Evolutionary conservation across 2,329 filamentous ascomycete species (phyloP), one percentile per base, ranked within the genome.

Genomic region (Talaromyces piceae): DNA sequence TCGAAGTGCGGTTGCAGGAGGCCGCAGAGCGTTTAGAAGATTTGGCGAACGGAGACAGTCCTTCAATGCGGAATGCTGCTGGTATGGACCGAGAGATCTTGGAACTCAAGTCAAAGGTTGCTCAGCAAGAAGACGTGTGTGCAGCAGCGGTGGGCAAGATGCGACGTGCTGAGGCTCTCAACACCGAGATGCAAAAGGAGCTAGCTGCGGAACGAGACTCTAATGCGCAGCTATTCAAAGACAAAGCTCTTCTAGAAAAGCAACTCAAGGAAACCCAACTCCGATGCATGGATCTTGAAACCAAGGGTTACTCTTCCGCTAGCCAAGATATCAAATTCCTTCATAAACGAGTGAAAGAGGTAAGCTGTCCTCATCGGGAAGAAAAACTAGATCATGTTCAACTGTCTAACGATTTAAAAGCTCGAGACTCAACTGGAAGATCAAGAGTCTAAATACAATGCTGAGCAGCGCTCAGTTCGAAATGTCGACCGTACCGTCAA

Each of bases 291-390:
- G 93, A 97, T 66, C 78, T 97, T 7, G 91, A 98, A 73, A 97
- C 93, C 41, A 97, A 97, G 76, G 90, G 91, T 49, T 97, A 95
- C 72, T 93, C 91, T 18, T 94, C 86, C 58, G 88, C 88, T 22
- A 95, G 91, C 67, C 89, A 95, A 62, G 91, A 97, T 70, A 88
- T 97, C 59, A 87, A 93, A 63, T 97, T 96, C 74, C 72, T 97
- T 62, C 88, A 96, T 71, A 91, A 90, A 64, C 83, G 91, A 47
- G 89, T 98, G 58, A 90, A 96, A 74, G 91, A 97, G 80, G 91
- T 95, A 77, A 79, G 82, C 30, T 30, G 16, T 39, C 16, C 58
- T 56, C 61, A 56, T 25, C 18, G 45, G 45, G 52, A 47, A 22
- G 41, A 30, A 16, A 25, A 18, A 18, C 12, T 9, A 27, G 30